Base-by-base conservation (phyloP, 2,329 filamentous ascomycete genomes). In the Samsoniella hepiali region DNA sequence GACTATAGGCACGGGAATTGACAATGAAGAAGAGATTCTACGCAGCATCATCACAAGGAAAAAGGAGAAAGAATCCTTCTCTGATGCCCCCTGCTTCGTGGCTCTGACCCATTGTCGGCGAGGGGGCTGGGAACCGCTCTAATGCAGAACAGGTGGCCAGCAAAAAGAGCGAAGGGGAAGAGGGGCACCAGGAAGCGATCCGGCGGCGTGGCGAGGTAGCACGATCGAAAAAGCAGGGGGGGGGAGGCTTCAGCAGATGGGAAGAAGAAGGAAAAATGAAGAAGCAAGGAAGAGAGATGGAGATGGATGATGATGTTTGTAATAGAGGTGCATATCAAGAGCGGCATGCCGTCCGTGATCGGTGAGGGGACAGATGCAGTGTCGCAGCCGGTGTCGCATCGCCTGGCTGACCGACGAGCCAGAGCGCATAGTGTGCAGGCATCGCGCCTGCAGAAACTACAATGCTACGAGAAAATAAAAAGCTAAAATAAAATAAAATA, bases 311-410 rank as follows among this genome's bases (percentile, higher is more conserved):
- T 22, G 22, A 22, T 22, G 22, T 22, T 22, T 22, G 22, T 22
- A 22, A 22, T 10, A 45, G 22, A 50, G 22, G 34, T 34, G 44
- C 22, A 50, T 44, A 59, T 22, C 22, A 34, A 15, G 31, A 27
- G 29, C 45, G 57, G 29, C n/a, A n/a, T 59, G 57, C 57, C 22
- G 45, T 50, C 57, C 57, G 57, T 50, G 32, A 59, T 59, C 57
- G 57, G 57, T 50, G 57, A 49, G 22, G 38, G 6, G 38, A 44
- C 8, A 53, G 7, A 15, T 55, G 54, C 15, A 27, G 44, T 31
- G 15, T 40, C 22, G n/a, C 55, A 34, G 42, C 55, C 55, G 42
- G 40, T 45, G 55, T 58, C 55, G 55, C 55, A 47, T 7, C n/a
- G 38, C 32, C 17, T 22, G 50, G 34, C 32, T 58, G 27, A 36